Base-by-base conservation (phyloP, 2,329 filamentous ascomycete species). In the Onygena corvina region DNA sequence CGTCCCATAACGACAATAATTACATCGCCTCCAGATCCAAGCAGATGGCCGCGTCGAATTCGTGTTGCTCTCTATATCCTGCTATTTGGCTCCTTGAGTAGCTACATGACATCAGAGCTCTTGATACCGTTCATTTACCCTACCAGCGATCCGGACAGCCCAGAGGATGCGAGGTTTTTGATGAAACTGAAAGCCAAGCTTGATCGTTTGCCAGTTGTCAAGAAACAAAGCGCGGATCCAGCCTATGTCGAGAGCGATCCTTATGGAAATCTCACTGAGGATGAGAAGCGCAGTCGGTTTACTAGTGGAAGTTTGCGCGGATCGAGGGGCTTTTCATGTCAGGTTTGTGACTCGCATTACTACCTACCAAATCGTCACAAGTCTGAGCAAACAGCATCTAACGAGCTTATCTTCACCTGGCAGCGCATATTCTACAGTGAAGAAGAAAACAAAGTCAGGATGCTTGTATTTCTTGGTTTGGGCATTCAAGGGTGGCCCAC, bases 401-500 rank as follows among this genome's bases (percentile, higher is more conserved):
- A 48, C 9, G 11, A 18, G 31, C 33, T 47, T 42, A 38, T 50
- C 21, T 18, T 21, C 2, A 3, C 34, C 35, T 29, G 48, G 46
- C 76, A 86, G 69, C 73, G 76, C 57, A 66, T 83, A 1, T 88
- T 85, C 60, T 78, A 74, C 70, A 78, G 84, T 60, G 59, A 67
- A 2, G 63, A 64, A 25, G 76, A 79, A 4, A 73, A 77, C 55
- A 76, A 79, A 57, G 63, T 79, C 29, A 67, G 81, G 8, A 76
- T 73, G 46, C 71, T 88, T n/a, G 69, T 88, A 3, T 84, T 74
- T 70, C 73, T 88, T 48, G 85, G 84, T 4, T 63, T 70, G n/a
- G 76, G 71, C 1, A 60, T 83, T 16, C 70, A 74, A 44, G 84
- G 85, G 3, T 89, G 83, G 81, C 84, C 84, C 1, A 75, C 76